Evolutionary conservation across 2,329 filamentous ascomycete genomes (phyloP), one percentile per base, ranked within the genome.

Genomic region (Nothopassalora personata): DNA sequence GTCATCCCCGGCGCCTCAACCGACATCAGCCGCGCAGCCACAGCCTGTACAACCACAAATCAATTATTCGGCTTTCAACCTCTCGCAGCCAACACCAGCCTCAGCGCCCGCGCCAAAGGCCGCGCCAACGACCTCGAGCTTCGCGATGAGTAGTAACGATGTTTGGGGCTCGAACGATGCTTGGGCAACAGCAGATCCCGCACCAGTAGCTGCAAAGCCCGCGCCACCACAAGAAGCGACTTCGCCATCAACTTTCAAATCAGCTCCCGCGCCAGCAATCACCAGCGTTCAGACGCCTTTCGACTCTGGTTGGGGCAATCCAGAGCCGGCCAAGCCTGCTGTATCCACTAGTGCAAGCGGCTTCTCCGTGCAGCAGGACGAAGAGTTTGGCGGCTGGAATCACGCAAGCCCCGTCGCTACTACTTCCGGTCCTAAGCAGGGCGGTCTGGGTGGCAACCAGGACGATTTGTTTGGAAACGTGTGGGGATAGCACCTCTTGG

Each of bases 391-490:
- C 19, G 92, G 93, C 11, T 97, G 93, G 93, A 86, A 90, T 51
- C 95, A 90, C 71, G 85, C 86, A 48, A 79, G 76, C 39, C 76
- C 79, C 59, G 72, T 75, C 33, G 70, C 77, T 19, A 72, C 72
- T 47, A 73, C 73, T 52, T 74, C 74, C 27, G 71, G 75, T 30
- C 69, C 74, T 13, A 75, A 81, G 52, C 78, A 86, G 34, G 76
- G 81, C 28, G 77, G 80, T 23, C 83, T 83, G 3, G 72, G 76
- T 57, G 60, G 60, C 31, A 62, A 57, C 45, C 73, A 76, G 53
- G 93, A 97, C 65, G 93, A 97, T 77, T 74, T 97, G 69, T 97
- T 97, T 75, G 91, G 88, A 33, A 97, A 97, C 74, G 93, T 97
- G 53, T 97, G 93, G 93, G 84, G 91, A 77, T 97, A 77, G 59